These are phyloP conservation scores for Glycine soja DNA, from an alignment of 306 rosid genomes.

Conservation along the genomic window DNA sequence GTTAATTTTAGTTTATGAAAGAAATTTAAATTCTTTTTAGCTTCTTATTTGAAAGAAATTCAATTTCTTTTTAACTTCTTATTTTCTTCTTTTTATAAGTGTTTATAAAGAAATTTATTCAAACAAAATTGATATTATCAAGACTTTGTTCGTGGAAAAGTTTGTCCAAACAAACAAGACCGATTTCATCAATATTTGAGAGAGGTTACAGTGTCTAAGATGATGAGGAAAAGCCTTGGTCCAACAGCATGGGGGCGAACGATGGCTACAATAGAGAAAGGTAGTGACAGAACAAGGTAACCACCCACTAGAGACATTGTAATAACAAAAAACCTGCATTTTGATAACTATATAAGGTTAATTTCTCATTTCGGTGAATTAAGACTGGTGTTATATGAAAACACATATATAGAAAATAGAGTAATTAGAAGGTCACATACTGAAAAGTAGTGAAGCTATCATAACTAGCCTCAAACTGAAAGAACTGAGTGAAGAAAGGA, in stretches of 20 bases:
- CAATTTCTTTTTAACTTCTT: too few species aligned
- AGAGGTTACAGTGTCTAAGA: constrained; percentile 72
- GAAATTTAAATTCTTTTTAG: too few species aligned
- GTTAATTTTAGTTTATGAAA: too few species aligned
- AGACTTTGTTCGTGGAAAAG: too few species aligned
- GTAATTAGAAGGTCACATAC: constrained; percentile 53
- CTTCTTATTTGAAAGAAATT: too few species aligned
- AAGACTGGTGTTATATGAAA: too few species aligned
- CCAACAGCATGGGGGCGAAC: constrained; percentile 77
- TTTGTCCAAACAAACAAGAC: too few species aligned
- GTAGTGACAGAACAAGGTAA: constrained; percentile 83
- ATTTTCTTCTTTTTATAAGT: too few species aligned
- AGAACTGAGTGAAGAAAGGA: constrained; percentile 93
- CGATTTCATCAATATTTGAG: background rate
- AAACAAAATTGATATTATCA: too few species aligned
- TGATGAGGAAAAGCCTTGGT: constrained; percentile 71
- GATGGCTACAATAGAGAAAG: constrained; percentile 73
- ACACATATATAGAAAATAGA: background rate
- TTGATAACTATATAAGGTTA: background rate
- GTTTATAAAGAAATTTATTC: too few species aligned
- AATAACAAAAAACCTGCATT: constrained; percentile 86
- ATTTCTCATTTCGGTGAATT: too few species aligned
- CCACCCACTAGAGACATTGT: constrained; percentile 83
- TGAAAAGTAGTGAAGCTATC: constrained; percentile 74
- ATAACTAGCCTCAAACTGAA: constrained; percentile 88